Conservation (phyloP, 768 basidiomycete species). For the Neoboletus subvelutipes region DNA sequence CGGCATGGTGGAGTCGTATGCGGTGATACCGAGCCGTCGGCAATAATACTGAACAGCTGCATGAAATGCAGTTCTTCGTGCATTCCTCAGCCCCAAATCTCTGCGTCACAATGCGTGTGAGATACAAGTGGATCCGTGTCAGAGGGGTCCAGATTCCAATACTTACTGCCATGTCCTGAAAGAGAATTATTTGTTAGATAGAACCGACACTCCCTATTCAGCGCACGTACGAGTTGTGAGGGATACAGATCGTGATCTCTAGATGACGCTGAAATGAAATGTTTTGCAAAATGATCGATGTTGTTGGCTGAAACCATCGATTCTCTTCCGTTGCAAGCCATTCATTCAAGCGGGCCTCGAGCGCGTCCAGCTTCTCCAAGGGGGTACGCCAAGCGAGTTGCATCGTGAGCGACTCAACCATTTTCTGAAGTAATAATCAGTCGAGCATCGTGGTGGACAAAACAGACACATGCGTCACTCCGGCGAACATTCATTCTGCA, state of each 20-base stretch:
- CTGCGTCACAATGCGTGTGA: constrained; percentile 15
- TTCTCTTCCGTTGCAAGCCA: constrained; percentile 82
- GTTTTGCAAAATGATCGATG: constrained; percentile 58
- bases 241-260: constrained; percentile 66
- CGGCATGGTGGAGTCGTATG: constrained; percentile 60
- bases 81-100: constrained; percentile 62
- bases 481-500: constrained; percentile 68
- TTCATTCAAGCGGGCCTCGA: constrained; percentile 65
- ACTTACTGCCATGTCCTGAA: constrained; percentile 38
- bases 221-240: constrained; percentile 45
- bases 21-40: constrained; percentile 64
- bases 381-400: constrained; percentile 79
- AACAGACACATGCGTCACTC: constrained; percentile 49
- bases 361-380: constrained; percentile 64
- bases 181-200: constrained; percentile 6
- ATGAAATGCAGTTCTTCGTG: constrained; percentile 75
- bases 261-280: constrained; percentile 67
- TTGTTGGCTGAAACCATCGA: constrained; percentile 72
- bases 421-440: constrained; percentile 47
- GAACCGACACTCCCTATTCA: not conserved
- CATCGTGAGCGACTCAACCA: constrained; percentile 63
- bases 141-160: not conserved
- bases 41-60: constrained; percentile 75
- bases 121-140: not conserved
- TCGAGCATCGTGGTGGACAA: not conserved